These are phyloP conservation scores for Casuarina equisetifolia DNA, from an alignment of 306 rosid species.

Conservation along the genomic window DNA sequence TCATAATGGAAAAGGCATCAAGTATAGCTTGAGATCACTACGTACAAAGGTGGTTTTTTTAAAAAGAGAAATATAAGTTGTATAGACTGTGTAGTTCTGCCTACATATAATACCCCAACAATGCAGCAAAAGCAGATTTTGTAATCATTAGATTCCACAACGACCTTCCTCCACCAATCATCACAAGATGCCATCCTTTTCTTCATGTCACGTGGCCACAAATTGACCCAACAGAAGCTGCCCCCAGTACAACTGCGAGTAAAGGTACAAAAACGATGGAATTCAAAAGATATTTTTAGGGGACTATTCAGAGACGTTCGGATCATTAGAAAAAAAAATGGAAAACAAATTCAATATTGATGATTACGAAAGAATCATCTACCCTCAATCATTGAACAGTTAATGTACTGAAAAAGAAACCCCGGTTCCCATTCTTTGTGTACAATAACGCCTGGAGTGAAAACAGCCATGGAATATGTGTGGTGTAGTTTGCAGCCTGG, in stretches of 20 bases:
- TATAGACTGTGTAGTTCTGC: neutral
- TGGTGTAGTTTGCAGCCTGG: neutral
- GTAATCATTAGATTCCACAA: slow-evolving; percentile 24
- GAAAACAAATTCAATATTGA: neutral
- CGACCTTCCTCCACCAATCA: neutral
- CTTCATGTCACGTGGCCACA: slow-evolving; percentile 9
- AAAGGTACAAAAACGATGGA: neutral
- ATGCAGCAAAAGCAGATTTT: slow-evolving; percentile 3
- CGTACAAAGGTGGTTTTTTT: too few species aligned
- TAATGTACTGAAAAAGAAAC: too few species aligned
- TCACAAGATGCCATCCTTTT: neutral
- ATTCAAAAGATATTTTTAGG: neutral
- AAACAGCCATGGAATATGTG: too few species aligned
- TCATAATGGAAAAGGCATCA: neutral
- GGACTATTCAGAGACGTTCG: too few species aligned
- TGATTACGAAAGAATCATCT: too few species aligned
- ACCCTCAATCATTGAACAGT: too few species aligned
- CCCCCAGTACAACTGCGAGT: neutral
- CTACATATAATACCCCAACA: neutral
- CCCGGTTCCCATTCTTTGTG: too few species aligned
- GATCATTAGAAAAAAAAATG: neutral
- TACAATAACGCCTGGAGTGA: too few species aligned
- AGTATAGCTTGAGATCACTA: too few species aligned
- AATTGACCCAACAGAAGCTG: neutral
- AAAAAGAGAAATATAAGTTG: neutral